Percentiles rank a stretch among this genome's conserved stretches.
Evolutionary conservation across 768 basidiomycete species (phyloP).

Genomic region (Macrolepiota fuliginosa): DNA sequence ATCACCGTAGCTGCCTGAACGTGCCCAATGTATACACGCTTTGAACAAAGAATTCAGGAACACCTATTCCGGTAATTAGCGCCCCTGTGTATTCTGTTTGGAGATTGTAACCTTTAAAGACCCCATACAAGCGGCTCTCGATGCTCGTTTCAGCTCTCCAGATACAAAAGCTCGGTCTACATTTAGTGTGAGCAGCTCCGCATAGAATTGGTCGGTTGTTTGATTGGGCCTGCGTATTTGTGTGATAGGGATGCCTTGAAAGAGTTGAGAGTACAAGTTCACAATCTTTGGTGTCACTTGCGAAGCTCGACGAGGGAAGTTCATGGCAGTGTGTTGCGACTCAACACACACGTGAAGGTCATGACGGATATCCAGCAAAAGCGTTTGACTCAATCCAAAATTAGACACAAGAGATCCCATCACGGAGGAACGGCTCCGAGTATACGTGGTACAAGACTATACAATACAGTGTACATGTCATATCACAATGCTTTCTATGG

Average conservation of each 20-base stretch:
- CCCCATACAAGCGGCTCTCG: constrained; percentile 50
- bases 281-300: constrained; percentile 46
- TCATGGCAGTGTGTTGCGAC: constrained; percentile 13
- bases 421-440: too few relatives aligned
- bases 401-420: too few relatives aligned
- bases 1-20: constrained; percentile 30
- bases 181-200: constrained; percentile 48
- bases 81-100: not conserved
- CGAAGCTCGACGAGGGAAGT: constrained; percentile 14
- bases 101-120: constrained; percentile 44
- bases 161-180: constrained; percentile 47
- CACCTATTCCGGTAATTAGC: constrained; percentile 39
- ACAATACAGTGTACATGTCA: not conserved
- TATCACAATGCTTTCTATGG: too few relatives aligned
- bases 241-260: constrained; percentile 45
- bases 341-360: not conserved
- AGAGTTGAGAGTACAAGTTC: constrained; percentile 43
- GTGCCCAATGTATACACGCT: constrained; percentile 40
- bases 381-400: too few relatives aligned
- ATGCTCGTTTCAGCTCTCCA: constrained; percentile 33
- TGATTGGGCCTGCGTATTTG: constrained; percentile 42
- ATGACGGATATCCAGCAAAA: not conserved
- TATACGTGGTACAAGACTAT: not conserved
- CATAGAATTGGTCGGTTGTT: constrained; percentile 47
- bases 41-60: constrained; percentile 48